These are phyloP conservation scores for Cutaneotrichosporon sp. DNA, from an alignment of 1,284 basidiomycete genomes.

Conservation along the genomic window DNA sequence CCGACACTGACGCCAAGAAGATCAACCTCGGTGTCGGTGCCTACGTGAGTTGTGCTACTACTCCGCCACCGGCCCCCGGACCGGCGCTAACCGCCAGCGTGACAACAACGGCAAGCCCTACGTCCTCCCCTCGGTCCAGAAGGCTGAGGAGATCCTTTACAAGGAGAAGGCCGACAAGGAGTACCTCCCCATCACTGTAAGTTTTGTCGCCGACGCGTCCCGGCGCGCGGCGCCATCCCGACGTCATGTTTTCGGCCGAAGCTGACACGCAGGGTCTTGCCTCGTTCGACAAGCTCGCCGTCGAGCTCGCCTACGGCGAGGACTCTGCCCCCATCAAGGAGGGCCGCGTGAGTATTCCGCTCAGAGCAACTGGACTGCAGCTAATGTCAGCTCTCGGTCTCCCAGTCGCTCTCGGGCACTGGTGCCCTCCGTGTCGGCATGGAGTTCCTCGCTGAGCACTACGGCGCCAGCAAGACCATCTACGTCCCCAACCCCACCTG, in stretches of 20 bases:
- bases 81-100: conserved; percentile 63
- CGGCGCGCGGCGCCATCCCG: neutral
- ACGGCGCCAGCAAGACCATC: conserved; percentile 81
- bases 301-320: conserved; percentile 86
- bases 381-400: conserved; percentile 72
- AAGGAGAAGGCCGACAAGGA: conserved; percentile 84
- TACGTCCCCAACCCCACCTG: conserved; percentile 94
- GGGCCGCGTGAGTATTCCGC: conserved; percentile 66
- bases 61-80: neutral
- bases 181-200: conserved; percentile 86
- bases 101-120: conserved; percentile 96
- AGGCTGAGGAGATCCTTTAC: conserved; percentile 65
- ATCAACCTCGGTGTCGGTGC: conserved; percentile 93
- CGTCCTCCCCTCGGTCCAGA: conserved; percentile 84
- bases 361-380: too few relatives aligned
- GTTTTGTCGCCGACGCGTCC: conserved; percentile 9
- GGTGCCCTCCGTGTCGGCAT: conserved; percentile 96
- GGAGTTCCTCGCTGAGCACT: conserved; percentile 83
- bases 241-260: conserved; percentile 6
- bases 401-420: conserved; percentile 97
- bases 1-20: conserved; percentile 85
- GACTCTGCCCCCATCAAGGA: conserved; percentile 75
- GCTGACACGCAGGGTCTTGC: conserved; percentile 59
- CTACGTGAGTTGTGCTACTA: conserved; percentile 19
- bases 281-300: conserved; percentile 83